phyloP scores from a whole-genome alignment of 306 rosid genomes.

The Quercus engelmannii region DNA sequence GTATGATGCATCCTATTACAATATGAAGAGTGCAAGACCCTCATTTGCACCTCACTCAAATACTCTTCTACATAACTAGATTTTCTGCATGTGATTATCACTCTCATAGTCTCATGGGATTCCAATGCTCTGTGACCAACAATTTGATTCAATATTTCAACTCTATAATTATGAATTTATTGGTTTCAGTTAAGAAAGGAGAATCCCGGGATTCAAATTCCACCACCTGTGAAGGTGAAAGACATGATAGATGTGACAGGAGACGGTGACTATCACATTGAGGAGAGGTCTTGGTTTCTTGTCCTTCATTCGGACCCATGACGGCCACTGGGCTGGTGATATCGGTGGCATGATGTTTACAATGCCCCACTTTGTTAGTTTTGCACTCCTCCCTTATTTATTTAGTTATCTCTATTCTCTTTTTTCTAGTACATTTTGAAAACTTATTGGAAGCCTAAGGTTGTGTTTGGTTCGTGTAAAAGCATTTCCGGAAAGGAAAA shows the following conservation, averaged over 20 bases:
- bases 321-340: conserved; percentile 77
- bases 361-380: conserved; percentile 46
- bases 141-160: too few species aligned
- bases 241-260: conserved; percentile 30
- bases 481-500: too few species aligned
- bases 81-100: too few species aligned
- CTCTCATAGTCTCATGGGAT: too few species aligned
- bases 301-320: conserved; percentile 53
- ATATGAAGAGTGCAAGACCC: too few species aligned
- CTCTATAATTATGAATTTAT: too few species aligned
- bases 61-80: too few species aligned
- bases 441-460: too few species aligned
- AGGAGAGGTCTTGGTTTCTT: conserved; percentile 48
- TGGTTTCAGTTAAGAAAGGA: conserved; percentile 40
- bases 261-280: conserved; percentile 36
- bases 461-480: too few species aligned
- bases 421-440: not conserved
- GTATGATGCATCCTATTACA: too few species aligned
- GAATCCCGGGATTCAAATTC: conserved; percentile 22
- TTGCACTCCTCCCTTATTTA: not conserved
- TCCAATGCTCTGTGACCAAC: too few species aligned
- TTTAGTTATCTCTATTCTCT: not conserved
- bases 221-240: conserved; percentile 27
- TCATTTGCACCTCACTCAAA: too few species aligned
- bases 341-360: conserved; percentile 55